phyloP scores from a whole-genome alignment of 176 grass and related monocot genomes.

The Phragmites australis region DNA sequence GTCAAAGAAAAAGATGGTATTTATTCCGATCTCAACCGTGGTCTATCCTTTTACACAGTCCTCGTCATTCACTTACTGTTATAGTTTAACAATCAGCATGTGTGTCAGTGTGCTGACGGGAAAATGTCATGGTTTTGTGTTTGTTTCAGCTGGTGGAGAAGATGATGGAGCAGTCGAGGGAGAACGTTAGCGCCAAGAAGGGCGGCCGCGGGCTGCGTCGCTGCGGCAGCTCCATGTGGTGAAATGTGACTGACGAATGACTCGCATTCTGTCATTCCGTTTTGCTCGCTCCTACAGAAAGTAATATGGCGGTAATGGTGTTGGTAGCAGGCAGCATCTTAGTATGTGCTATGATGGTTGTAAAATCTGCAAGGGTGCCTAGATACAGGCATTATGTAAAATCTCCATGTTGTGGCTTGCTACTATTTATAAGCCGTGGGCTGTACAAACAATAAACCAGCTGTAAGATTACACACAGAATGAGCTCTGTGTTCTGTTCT shows the following conservation, averaged over 20 bases:
- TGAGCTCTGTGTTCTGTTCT: neutral
- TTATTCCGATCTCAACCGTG: neutral
- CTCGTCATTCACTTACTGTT: neutral
- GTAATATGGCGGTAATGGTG: neutral
- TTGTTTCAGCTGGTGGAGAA: slow-evolving; percentile 53
- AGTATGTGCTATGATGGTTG: neutral
- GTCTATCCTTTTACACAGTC: neutral
- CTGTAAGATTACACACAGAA: neutral
- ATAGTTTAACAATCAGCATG: neutral
- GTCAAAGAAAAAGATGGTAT: slow-evolving; percentile 70
- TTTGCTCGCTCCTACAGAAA: neutral
- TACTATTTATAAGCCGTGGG: neutral
- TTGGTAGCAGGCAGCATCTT: neutral
- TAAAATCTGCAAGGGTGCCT: neutral
- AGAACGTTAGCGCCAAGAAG: slow-evolving; percentile 41
- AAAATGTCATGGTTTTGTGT: neutral
- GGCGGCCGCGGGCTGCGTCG: neutral
- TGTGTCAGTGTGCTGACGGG: neutral
- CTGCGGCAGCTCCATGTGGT: slow-evolving; percentile 50
- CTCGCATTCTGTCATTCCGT: neutral
- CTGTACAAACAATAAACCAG: slow-evolving; percentile 14
- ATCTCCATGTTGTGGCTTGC: neutral
- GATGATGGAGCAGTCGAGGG: slow-evolving; percentile 47
- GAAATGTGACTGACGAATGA: slow-evolving; percentile 23
- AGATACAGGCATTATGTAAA: neutral